Conservation (phyloP, 768 basidiomycete genomes). For the Polyporus arcularius region DNA sequence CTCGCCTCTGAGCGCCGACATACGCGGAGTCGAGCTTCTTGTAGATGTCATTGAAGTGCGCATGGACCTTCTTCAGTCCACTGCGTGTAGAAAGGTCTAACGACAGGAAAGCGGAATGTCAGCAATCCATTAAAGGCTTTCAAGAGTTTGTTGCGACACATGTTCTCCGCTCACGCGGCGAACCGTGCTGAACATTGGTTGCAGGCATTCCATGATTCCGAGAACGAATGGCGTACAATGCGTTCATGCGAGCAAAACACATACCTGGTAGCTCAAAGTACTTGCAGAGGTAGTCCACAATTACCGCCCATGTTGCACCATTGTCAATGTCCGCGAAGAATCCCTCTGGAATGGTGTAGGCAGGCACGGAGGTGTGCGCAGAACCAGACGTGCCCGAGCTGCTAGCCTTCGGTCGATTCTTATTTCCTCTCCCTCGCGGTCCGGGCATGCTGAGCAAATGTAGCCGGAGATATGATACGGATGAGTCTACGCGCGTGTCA, state of each 20-base stretch:
- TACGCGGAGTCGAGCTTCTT: constrained; percentile 52
- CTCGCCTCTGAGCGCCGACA: constrained; percentile 32
- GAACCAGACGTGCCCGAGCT: not conserved
- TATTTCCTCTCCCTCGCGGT: constrained; percentile 21
- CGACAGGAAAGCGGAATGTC: no score
- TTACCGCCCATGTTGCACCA: constrained; percentile 48
- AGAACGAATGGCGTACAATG: not conserved
- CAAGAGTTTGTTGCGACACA: no score
- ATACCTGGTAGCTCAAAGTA: constrained; percentile 57
- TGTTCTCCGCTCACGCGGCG: no score
- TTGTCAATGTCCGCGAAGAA: constrained; percentile 47
- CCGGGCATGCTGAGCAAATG: constrained; percentile 29
- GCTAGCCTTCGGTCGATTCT: constrained; percentile 6
- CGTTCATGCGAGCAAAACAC: not conserved
- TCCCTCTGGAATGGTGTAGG: constrained; percentile 19
- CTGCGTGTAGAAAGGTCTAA: constrained; percentile 56
- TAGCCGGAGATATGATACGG: no score
- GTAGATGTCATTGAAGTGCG: constrained; percentile 55
- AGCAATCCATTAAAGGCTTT: no score
- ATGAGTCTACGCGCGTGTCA: no score
- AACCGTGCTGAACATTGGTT: no score
- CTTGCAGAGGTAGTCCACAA: constrained; percentile 50
- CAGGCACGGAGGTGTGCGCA: not conserved
- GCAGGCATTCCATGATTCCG: not conserved
- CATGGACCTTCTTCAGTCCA: constrained; percentile 65